phyloP scores from a whole-genome alignment of 768 basidiomycete genomes.

The Suillus decipiens region DNA sequence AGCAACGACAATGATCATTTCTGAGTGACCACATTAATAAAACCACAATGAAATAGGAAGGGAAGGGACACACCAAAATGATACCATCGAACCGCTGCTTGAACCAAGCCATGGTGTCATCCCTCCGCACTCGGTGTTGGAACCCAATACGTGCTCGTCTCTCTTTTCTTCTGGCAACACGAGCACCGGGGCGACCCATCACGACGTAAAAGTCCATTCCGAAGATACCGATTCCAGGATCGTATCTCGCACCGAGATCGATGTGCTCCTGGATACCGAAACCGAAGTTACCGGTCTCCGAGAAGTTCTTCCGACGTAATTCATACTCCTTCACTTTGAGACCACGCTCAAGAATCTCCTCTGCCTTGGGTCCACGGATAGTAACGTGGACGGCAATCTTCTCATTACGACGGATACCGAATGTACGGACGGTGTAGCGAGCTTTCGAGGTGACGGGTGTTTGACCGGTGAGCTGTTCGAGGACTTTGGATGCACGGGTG shows the following conservation, averaged over 20 bases:
- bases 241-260: constrained; percentile 97
- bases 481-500: constrained; percentile 97
- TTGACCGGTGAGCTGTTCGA: constrained; percentile 99
- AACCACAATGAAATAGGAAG: background rate
- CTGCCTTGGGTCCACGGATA: constrained; percentile 98
- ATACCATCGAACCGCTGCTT: constrained; percentile 99
- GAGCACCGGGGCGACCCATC: constrained; percentile 94
- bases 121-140: constrained; percentile 89
- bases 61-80: constrained; percentile 67
- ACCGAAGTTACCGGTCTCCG: constrained; percentile 98
- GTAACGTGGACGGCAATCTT: constrained; percentile 99
- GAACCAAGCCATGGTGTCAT: constrained; percentile 98
- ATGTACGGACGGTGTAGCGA: constrained; percentile 98
- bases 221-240: constrained; percentile 98
- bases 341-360: constrained; percentile 98
- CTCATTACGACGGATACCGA: constrained; percentile 99
- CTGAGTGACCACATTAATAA: background rate
- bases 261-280: constrained; percentile 99
- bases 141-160: constrained; percentile 86
- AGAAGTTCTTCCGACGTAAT: constrained; percentile 95
- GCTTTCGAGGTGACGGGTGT: constrained; percentile 99
- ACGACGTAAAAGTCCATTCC: constrained; percentile 99
- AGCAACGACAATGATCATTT: background rate
- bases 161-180: constrained; percentile 89
- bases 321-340: constrained; percentile 99